phyloP scores from a whole-genome alignment of 2,329 filamentous ascomycete genomes.

The Metarhizium brunneum region DNA sequence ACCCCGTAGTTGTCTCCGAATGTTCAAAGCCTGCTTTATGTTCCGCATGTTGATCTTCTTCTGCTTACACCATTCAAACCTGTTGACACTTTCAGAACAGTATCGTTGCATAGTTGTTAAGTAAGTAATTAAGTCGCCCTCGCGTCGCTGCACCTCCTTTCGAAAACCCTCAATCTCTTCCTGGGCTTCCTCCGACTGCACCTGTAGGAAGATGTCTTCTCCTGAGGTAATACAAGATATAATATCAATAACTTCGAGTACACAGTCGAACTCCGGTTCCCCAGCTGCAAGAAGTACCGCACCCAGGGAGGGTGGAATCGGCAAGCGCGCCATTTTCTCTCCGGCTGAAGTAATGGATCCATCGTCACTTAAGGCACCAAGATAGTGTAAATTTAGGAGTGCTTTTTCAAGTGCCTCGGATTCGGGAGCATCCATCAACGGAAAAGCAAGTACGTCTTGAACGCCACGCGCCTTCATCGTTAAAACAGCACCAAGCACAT shows the following conservation, averaged over 20 bases:
- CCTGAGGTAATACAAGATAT: slow-evolving; percentile 56
- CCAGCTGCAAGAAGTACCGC: slow-evolving; percentile 76
- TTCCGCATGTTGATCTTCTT: slow-evolving; percentile 49
- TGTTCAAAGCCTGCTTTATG: slow-evolving; percentile 53
- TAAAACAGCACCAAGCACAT: slow-evolving; percentile 75
- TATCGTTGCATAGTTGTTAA: slow-evolving; percentile 55
- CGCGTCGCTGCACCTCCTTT: slow-evolving; percentile 49
- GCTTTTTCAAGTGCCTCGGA: slow-evolving; percentile 73
- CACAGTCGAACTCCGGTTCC: slow-evolving; percentile 58
- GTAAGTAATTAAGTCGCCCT: slow-evolving; percentile 57
- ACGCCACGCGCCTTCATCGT: slow-evolving; percentile 92
- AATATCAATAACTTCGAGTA: slow-evolving; percentile 79
- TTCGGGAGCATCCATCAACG: slow-evolving; percentile 74
- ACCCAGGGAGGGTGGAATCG: slow-evolving; percentile 71
- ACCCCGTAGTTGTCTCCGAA: slow-evolving; percentile 50
- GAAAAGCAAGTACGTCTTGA: slow-evolving; percentile 71
- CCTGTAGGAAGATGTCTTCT: slow-evolving; percentile 52
- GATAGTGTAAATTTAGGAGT: slow-evolving; percentile 66
- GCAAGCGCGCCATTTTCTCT: slow-evolving; percentile 69
- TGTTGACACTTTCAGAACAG: slow-evolving; percentile 44
- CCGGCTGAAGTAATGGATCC: slow-evolving; percentile 69
- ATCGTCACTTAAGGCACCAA: slow-evolving; percentile 64
- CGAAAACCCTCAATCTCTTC: slow-evolving; percentile 45
- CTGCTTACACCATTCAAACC: slow-evolving; percentile 48
- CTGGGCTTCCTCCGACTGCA: slow-evolving; percentile 46